Base-by-base conservation (phyloP, 768 basidiomycete species). In the Hypsizygus marmoreus region DNA sequence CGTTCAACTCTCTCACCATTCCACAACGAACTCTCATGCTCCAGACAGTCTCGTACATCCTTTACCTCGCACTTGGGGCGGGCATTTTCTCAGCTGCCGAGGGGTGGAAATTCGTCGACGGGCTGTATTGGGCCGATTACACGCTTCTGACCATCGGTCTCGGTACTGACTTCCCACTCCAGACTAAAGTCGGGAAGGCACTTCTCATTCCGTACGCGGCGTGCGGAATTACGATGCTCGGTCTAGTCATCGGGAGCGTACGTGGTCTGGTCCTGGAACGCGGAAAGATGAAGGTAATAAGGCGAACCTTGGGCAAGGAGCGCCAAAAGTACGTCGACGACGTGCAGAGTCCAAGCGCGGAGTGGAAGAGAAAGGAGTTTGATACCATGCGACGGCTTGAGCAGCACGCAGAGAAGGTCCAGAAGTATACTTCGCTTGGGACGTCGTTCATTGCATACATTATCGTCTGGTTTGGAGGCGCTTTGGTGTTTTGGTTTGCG, bases 1-100 rank as follows among this genome's bases (percentile, higher is more conserved):
- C 67, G 1, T 71, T 73, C 38, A 55, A 63, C 13, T 58, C 60
- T 7, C 62, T 73, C 24, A 69, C 69, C 9, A 57, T 64, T 10
- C 66, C 72, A 3, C 73, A 73, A 50, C 67, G 71, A 8, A 72
- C 67, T 0, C 51, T 73, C 6, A 73, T 73, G 73, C 64, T 75
- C 4, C 71, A 75, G 47, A 69, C 70, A 14, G 68, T 68, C 28
- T 48, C 65, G 2, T 73, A 71, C 51, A 58, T 67, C 1, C 45
- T 69, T 3, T 74, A 75, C 39, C 64, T 74, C 17, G 65, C 70
- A 2, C 53, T 67, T 4, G 69, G 71, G 11, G 72, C 66, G 1
- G 70, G 63, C 1, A 57, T 75, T 6, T 74, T 71, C 44, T 51
- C 68, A 4, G 36, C 41, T 1, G 50, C 71, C 14, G 69, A 73